Base-by-base conservation (phyloP, 306 rosid species). In the Medicago arabica region DNA sequence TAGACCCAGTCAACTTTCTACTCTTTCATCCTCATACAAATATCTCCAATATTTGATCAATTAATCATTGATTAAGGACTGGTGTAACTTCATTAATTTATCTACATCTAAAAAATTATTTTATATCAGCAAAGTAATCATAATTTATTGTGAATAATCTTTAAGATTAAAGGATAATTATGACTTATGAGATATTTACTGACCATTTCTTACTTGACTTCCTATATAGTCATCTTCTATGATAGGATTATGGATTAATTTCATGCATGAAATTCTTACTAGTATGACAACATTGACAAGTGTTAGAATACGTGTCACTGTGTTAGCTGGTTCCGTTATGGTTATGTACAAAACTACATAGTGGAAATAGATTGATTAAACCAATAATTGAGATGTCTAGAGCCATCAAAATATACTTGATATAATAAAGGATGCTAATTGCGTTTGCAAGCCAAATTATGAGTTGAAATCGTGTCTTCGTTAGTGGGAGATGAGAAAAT, bases 131-230 rank as follows among this genome's bases (percentile, higher is more conserved):
- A 47, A 47, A 3, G 4, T 2, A 53, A 54, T 17, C 9, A 19
- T 1, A 57, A 10, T 55, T 55, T 57, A 11, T 21, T 3, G 4
- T 57, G n/a, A 14, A 57, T 57, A 10, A 57, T 21, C 34, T 21
- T 5, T 55, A 55, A 55, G 36, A 57, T 10, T 57, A 57, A 57
- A 55, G n/a, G 63, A 57, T 57, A 57, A 57, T 57, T 57, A 21
- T 57, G 34, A 57, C n/a, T 55, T 19, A 5, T 21, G 62, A 21
- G 38, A 57, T 11, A 6, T 4, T 57, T 57, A 57, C 63, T 10
- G 14, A 57, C 14, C 1, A 57, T 57, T 21, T 57, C 36, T 57
- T 57, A 57, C 62, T 57, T 57, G 36, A 15, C 31, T 2, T 17
- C 23, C 25, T 11, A 54, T 54, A 17, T 12, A 13, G 7, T 18